phyloP scores from a whole-genome alignment of 306 rosid genomes.

The Coriaria nepalensis region DNA sequence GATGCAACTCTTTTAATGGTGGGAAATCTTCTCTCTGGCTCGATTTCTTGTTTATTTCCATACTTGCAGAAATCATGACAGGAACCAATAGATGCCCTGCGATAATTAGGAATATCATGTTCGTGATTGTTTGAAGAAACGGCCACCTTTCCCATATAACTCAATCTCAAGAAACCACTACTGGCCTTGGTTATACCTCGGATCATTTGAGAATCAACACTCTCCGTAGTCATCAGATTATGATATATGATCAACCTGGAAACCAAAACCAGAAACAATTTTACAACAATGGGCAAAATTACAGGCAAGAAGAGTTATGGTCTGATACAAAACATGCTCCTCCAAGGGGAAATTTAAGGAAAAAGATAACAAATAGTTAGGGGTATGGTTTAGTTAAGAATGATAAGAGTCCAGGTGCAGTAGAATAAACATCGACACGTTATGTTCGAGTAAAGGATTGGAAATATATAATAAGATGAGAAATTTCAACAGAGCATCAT shows the following conservation, averaged over 20 bases:
- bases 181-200: constrained; percentile 17
- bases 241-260: constrained; percentile 32
- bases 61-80: constrained; percentile 86
- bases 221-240: constrained; percentile 41
- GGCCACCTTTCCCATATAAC: constrained; percentile 33
- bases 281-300: too few species aligned
- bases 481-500: too few species aligned
- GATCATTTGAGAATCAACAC: constrained; percentile 18
- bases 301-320: too few species aligned
- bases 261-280: too few species aligned
- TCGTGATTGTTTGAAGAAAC: constrained; percentile 21
- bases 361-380: too few species aligned
- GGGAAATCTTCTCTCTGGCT: constrained; percentile 29
- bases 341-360: too few species aligned
- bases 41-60: constrained; percentile 34
- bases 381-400: too few species aligned
- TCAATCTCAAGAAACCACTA: constrained; percentile 27
- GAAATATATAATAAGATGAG: too few species aligned
- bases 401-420: too few species aligned
- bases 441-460: too few species aligned
- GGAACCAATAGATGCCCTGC: constrained; percentile 72
- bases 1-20: constrained; percentile 21
- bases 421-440: too few species aligned
- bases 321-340: too few species aligned
- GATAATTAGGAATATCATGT: constrained; percentile 43